A percentile compares a stretch with the other conserved stretches of the same genome.
These are phyloP conservation scores for Sextonia rubra DNA, from an alignment of 164 flowering plant species.

Conservation along the genomic window DNA sequence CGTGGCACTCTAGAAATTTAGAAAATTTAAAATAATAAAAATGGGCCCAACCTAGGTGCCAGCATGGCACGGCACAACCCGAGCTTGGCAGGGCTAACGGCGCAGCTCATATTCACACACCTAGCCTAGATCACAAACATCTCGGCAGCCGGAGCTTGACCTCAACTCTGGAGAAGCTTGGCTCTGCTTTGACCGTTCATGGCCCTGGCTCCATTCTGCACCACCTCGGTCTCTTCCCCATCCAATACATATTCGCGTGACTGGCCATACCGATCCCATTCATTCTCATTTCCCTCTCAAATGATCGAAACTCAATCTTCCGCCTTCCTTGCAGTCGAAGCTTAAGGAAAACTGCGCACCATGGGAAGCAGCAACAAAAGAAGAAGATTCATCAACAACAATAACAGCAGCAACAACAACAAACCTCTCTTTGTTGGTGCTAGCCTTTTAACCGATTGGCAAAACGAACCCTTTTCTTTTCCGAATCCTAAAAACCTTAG, in stretches of 20 bases:
- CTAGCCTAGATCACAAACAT: too few relatives aligned
- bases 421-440: constrained; percentile 50
- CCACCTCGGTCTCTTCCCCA: too few relatives aligned
- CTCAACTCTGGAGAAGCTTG: too few relatives aligned
- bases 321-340: background rate
- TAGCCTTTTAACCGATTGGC: constrained; percentile 52
- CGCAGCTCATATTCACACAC: too few relatives aligned
- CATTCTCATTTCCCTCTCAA: background rate
- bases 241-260: background rate
- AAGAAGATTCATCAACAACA: constrained; percentile 1
- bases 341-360: background rate
- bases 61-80: too few relatives aligned
- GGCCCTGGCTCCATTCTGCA: too few relatives aligned
- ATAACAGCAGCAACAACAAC: background rate
- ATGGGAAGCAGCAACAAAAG: constrained; percentile 36
- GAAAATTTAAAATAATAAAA: too few relatives aligned
- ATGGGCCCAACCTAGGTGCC: too few relatives aligned
- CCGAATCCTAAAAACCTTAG: background rate
- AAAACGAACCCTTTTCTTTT: constrained; percentile 9
- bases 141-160: too few relatives aligned
- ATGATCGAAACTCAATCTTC: background rate
- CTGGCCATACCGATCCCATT: background rate
- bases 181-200: too few relatives aligned
- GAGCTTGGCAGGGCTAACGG: too few relatives aligned
- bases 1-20: too few relatives aligned